These are phyloP conservation scores for Hysterangium stoloniferum DNA, from an alignment of 768 basidiomycete species.

Conservation along the genomic window DNA sequence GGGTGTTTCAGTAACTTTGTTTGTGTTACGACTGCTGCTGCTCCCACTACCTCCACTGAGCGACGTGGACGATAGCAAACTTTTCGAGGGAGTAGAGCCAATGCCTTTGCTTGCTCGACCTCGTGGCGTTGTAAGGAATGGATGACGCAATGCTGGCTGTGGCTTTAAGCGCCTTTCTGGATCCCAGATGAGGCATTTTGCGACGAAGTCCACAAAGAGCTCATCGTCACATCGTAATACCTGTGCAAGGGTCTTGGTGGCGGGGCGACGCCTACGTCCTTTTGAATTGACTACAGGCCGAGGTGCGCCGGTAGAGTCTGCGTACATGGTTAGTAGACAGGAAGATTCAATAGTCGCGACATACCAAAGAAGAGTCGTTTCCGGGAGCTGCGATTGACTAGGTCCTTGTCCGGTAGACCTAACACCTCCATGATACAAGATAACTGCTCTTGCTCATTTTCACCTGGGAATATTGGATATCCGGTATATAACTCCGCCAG, in stretches of 20 bases:
- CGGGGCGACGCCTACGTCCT: constrained; percentile 86
- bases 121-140: constrained; percentile 65
- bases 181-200: constrained; percentile 97
- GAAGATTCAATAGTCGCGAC: constrained; percentile 19
- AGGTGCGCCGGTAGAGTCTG: constrained; percentile 90
- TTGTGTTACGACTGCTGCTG: constrained; percentile 41
- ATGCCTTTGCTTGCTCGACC: constrained; percentile 40
- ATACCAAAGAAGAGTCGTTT: constrained; percentile 94
- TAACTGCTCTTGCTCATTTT: constrained; percentile 97
- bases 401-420: constrained; percentile 90
- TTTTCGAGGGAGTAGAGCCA: constrained; percentile 40
- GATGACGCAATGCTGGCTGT: constrained; percentile 84
- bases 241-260: constrained; percentile 81
- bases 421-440: constrained; percentile 99
- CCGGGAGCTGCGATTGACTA: constrained; percentile 87
- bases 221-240: constrained; percentile 91
- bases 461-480: constrained; percentile 97
- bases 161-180: constrained; percentile 94
- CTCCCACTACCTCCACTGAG: constrained; percentile 33
- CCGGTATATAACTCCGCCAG: constrained; percentile 96
- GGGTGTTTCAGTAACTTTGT: constrained; percentile 61
- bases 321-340: not conserved
- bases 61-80: constrained; percentile 42
- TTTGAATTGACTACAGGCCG: constrained; percentile 94
- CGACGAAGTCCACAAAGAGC: constrained; percentile 92